Percentiles rank a stretch among this genome's conserved stretches.
Conservation (phyloP, 2,329 filamentous ascomycete species). For the Neonectria hederae region DNA sequence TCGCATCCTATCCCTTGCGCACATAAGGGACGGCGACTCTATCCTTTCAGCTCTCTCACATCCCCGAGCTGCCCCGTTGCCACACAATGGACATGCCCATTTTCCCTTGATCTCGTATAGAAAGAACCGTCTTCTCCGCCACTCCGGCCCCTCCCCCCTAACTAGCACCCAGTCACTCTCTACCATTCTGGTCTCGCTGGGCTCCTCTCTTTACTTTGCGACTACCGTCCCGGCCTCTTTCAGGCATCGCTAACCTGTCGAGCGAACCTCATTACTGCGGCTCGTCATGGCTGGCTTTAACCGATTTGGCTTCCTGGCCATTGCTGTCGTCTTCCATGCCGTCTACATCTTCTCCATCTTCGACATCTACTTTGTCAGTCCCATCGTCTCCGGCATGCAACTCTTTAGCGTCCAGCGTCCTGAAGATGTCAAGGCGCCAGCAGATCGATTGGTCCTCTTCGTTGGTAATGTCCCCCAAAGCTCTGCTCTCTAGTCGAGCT, state of each 20-base stretch:
- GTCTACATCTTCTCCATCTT: slow-evolving; percentile 97
- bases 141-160: slow-evolving; percentile 23
- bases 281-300: slow-evolving; percentile 62
- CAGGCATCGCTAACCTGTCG: neutral
- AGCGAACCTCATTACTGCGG: neutral
- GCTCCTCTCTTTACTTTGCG: slow-evolving; percentile 3
- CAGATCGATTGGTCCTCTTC: slow-evolving; percentile 89
- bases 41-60: slow-evolving; percentile 1
- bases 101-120: slow-evolving; percentile 13
- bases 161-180: slow-evolving; percentile 32
- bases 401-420: slow-evolving; percentile 76
- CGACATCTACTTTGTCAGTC: slow-evolving; percentile 98
- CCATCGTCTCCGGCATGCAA: slow-evolving; percentile 95
- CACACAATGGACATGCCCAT: slow-evolving; percentile 24
- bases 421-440: slow-evolving; percentile 72
- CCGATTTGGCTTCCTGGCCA: slow-evolving; percentile 84
- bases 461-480: slow-evolving; percentile 70
- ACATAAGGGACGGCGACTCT: slow-evolving; percentile 5
- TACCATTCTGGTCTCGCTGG: slow-evolving; percentile 1
- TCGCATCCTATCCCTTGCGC: neutral
- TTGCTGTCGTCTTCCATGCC: slow-evolving; percentile 91
- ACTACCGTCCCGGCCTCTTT: slow-evolving; percentile 8
- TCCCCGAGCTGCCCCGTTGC: neutral
- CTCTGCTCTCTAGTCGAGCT: neutral
- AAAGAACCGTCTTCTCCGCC: slow-evolving; percentile 12